phyloP scores from a whole-genome alignment of 2,329 filamentous ascomycete genomes.

The Colletotrichum sp. region DNA sequence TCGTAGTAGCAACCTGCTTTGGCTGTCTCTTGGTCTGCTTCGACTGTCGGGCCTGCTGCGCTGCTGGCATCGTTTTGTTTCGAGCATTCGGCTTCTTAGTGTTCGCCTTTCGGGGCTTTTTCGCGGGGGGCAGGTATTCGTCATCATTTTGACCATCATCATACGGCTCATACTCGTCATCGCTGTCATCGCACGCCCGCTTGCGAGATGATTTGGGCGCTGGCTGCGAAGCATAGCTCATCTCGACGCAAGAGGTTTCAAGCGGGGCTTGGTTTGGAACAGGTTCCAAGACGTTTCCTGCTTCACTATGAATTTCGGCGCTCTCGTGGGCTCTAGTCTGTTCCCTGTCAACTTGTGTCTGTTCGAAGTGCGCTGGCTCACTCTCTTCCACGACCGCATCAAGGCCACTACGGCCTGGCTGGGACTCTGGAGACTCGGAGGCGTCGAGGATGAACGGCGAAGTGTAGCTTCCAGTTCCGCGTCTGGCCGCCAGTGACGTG shows the following conservation, averaged over 20 bases:
- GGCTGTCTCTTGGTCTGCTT: neutral
- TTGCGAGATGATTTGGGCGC: neutral
- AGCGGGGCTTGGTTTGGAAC: neutral
- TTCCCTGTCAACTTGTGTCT: neutral
- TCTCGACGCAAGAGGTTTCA: neutral
- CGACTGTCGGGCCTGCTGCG: neutral
- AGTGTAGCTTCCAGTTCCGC: neutral
- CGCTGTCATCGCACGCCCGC: neutral
- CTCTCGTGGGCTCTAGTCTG: neutral
- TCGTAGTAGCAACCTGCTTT: neutral
- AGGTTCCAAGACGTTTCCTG: neutral
- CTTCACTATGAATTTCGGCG: neutral
- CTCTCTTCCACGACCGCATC: neutral
- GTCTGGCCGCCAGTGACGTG: neutral
- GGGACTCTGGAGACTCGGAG: neutral
- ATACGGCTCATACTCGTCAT: neutral
- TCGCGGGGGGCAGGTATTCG: neutral
- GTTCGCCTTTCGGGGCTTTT: neutral
- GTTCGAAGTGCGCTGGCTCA: neutral
- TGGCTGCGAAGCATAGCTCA: neutral
- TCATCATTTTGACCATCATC: slow-evolving; percentile 1
- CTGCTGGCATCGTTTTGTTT: neutral
- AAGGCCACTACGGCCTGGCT: neutral
- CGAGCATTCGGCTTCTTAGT: neutral
- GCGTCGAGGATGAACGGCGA: neutral